phyloP scores from a whole-genome alignment of 371 early-diverging fungal genomes.

The Circinella umbellata region DNA sequence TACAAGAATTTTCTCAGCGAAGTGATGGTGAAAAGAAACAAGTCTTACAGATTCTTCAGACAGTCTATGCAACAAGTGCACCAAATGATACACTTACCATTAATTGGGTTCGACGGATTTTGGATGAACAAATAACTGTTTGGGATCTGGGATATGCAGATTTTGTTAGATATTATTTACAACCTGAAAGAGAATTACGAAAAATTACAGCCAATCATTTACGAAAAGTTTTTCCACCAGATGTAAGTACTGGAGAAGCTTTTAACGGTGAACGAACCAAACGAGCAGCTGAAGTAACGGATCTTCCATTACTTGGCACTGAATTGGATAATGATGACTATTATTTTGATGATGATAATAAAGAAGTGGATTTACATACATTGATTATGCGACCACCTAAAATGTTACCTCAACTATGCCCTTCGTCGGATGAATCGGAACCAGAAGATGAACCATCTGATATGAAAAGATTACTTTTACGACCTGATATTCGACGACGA shows the following conservation, averaged over 20 bases:
- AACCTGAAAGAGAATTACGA: constrained; percentile 76
- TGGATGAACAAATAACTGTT: constrained; percentile 75
- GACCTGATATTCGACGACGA: constrained; percentile 36
- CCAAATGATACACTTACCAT: constrained; percentile 82
- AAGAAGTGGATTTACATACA: neutral
- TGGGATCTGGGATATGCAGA: constrained; percentile 89
- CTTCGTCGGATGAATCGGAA: constrained; percentile 8
- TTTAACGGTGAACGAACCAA: constrained; percentile 47
- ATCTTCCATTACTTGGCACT: constrained; percentile 47
- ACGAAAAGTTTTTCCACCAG: constrained; percentile 69
- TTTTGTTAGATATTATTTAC: constrained; percentile 76
- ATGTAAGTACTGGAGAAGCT: constrained; percentile 26
- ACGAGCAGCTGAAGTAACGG: constrained; percentile 41
- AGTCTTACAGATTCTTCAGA: constrained; percentile 82
- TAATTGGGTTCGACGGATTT: constrained; percentile 72
- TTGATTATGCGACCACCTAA: neutral
- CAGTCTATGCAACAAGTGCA: constrained; percentile 75
- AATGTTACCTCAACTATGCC: constrained; percentile 6
- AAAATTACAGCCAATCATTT: constrained; percentile 70
- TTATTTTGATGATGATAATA: constrained; percentile 23
- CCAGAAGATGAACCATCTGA: neutral
- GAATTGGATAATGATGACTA: constrained; percentile 33
- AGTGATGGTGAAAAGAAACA: constrained; percentile 81
- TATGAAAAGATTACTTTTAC: constrained; percentile 19
- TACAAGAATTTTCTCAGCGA: constrained; percentile 66